A percentile compares a stretch with the other conserved stretches of the same genome.
Conservation (phyloP, 1,139 yeast genomes). For the Pichia sp. region DNA sequence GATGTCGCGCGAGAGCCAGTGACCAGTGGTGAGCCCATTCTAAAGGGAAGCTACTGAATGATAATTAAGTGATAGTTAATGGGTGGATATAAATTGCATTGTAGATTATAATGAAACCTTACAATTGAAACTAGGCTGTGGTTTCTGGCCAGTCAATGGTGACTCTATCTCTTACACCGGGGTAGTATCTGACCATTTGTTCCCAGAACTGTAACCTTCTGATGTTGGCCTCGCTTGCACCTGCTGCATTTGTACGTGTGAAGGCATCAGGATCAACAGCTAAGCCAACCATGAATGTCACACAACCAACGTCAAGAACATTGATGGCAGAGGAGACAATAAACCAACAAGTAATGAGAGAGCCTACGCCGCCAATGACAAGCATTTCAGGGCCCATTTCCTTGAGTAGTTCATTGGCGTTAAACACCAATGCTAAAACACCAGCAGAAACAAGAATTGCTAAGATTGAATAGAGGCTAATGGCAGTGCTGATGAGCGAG, state of each 20-base stretch:
- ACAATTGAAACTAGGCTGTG: too few species aligned
- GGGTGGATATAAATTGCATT: too few species aligned
- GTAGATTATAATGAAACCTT: too few species aligned
- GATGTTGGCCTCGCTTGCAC: constrained; percentile 26
- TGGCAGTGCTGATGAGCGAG: constrained; percentile 72
- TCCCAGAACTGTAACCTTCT: constrained; percentile 63
- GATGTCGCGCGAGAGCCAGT: too few species aligned
- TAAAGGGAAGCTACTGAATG: too few species aligned
- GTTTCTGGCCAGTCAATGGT: constrained; percentile 11
- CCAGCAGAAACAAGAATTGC: constrained; percentile 48
- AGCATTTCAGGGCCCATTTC: constrained; percentile 63
- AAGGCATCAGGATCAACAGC: constrained; percentile 85
- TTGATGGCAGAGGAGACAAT: constrained; percentile 60
- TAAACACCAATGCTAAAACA: constrained; percentile 35
- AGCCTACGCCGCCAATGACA: constrained; percentile 71
- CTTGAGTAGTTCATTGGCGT: constrained; percentile 20
- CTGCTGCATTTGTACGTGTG: constrained; percentile 15
- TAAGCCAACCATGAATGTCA: constrained; percentile 81
- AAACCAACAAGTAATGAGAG: constrained; percentile 72
- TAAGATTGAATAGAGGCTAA: constrained; percentile 65
- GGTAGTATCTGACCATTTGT: constrained; percentile 63
- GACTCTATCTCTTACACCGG: constrained; percentile 44
- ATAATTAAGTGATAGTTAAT: too few species aligned
- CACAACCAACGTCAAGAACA: constrained; percentile 73
- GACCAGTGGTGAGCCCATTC: too few species aligned